Conservation (phyloP, 2,329 filamentous ascomycete genomes). For the Biscogniauxia sp. region DNA sequence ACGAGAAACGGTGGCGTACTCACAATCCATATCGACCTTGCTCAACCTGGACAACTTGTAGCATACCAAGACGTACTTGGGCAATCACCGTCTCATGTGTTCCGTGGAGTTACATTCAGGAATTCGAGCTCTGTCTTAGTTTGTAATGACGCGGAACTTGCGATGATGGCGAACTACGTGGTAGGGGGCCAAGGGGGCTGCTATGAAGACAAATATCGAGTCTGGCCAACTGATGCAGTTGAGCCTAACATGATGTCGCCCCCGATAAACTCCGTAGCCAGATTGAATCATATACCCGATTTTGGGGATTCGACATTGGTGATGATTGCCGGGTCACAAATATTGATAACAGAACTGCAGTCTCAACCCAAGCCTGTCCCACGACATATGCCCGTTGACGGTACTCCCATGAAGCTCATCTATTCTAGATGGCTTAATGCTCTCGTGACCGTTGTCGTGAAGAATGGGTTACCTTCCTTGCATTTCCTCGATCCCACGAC, state of each 20-base stretch:
- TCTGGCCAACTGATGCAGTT: constrained; percentile 52
- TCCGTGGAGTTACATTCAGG: constrained; percentile 30
- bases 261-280: constrained; percentile 46
- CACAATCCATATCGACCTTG: constrained; percentile 31
- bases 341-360: constrained; percentile 55
- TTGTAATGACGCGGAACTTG: constrained; percentile 31
- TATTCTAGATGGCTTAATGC: constrained; percentile 54
- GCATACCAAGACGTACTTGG: constrained; percentile 25
- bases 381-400: constrained; percentile 29
- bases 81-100: constrained; percentile 26
- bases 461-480: constrained; percentile 45
- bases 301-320: constrained; percentile 44
- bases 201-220: constrained; percentile 42
- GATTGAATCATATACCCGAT: constrained; percentile 40
- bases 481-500: constrained; percentile 57
- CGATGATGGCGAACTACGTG: constrained; percentile 22
- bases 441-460: constrained; percentile 51
- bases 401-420: constrained; percentile 51
- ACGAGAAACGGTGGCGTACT: constrained; percentile 53
- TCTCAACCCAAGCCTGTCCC: constrained; percentile 30
- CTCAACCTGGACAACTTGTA: constrained; percentile 15
- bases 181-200: constrained; percentile 10
- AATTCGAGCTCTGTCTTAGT: constrained; percentile 47
- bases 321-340: constrained; percentile 47
- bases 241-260: constrained; percentile 46